Conservation (phyloP, 2,329 filamentous ascomycete genomes). For the Aspergillus fumigatus region DNA sequence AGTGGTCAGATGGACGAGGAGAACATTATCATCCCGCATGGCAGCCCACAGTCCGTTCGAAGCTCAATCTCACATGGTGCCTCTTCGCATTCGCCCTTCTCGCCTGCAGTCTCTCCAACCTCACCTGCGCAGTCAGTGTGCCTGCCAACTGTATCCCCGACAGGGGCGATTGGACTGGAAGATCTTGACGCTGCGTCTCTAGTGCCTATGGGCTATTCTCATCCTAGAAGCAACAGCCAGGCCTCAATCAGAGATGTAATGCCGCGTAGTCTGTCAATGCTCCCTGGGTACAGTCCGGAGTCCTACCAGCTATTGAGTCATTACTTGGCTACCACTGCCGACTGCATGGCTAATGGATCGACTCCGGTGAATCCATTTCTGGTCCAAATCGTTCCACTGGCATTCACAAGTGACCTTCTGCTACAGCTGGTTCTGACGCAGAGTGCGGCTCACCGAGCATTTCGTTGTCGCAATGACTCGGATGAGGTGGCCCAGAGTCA, state of each 20-base stretch:
- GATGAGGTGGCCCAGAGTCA: conserved; percentile 27
- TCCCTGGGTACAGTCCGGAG: conserved; percentile 25
- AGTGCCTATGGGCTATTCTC: background rate
- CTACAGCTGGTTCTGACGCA: conserved; percentile 47
- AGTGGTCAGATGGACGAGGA: background rate
- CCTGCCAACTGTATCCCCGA: background rate
- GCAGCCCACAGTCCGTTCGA: background rate
- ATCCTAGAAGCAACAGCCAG: background rate
- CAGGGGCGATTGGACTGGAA: background rate
- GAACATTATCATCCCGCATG: background rate
- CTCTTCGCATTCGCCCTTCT: background rate
- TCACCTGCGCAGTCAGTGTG: background rate
- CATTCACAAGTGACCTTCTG: conserved; percentile 44
- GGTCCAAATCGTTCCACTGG: conserved; percentile 43
- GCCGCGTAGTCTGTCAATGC: conserved; percentile 24
- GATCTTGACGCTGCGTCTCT: background rate
- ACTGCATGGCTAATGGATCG: conserved; percentile 47
- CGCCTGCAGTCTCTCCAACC: background rate
- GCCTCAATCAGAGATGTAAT: conserved; percentile 14
- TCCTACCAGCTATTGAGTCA: conserved; percentile 41
- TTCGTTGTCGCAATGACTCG: conserved; percentile 25
- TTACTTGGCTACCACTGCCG: conserved; percentile 43
- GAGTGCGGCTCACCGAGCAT: conserved; percentile 29
- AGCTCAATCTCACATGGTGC: background rate
- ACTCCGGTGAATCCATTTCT: conserved; percentile 46